Conservation (phyloP, 495 filamentous ascomycete genomes). For the Pyrenopolyporus hunteri region DNA sequence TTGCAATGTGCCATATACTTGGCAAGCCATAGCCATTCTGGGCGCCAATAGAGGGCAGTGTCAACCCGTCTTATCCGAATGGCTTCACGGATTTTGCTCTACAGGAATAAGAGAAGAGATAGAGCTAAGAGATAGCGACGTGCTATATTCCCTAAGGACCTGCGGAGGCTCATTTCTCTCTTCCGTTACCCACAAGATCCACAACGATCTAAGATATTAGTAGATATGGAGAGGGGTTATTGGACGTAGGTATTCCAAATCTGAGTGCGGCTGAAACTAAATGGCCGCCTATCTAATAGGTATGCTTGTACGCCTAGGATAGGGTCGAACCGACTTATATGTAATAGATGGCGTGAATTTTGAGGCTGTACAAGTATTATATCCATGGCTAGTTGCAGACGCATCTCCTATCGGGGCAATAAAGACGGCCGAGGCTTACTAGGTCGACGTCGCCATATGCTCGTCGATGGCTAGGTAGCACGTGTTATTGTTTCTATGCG, state of each 20-base stretch:
- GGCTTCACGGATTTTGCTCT: slow-evolving; percentile 12
- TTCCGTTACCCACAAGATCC: too few species aligned
- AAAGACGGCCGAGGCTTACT: slow-evolving; percentile 37
- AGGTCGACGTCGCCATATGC: slow-evolving; percentile 11
- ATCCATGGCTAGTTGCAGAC: slow-evolving; percentile 20
- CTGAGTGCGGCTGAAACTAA: too few species aligned
- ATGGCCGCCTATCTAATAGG: too few species aligned
- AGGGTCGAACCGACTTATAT: neutral
- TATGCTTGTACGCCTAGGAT: too few species aligned
- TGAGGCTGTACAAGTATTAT: neutral
- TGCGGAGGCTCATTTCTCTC: too few species aligned
- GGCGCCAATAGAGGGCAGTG: slow-evolving; percentile 8
- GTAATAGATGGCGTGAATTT: neutral
- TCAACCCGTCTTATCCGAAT: slow-evolving; percentile 18
- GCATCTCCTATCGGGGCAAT: slow-evolving; percentile 18
- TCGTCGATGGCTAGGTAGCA: slow-evolving; percentile 5
- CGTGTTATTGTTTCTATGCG: neutral
- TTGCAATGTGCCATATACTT: slow-evolving; percentile 10
- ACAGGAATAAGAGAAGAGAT: slow-evolving; percentile 6
- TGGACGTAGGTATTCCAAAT: too few species aligned
- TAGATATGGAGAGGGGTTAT: too few species aligned
- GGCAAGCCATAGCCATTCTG: slow-evolving; percentile 9
- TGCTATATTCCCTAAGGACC: too few species aligned
- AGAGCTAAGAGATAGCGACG: neutral
- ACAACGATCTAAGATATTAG: too few species aligned